A percentile compares a stretch with the other conserved stretches of the same genome.
Evolutionary conservation across 768 basidiomycete genomes (phyloP).

Genomic region (Lactarius evosmus): DNA sequence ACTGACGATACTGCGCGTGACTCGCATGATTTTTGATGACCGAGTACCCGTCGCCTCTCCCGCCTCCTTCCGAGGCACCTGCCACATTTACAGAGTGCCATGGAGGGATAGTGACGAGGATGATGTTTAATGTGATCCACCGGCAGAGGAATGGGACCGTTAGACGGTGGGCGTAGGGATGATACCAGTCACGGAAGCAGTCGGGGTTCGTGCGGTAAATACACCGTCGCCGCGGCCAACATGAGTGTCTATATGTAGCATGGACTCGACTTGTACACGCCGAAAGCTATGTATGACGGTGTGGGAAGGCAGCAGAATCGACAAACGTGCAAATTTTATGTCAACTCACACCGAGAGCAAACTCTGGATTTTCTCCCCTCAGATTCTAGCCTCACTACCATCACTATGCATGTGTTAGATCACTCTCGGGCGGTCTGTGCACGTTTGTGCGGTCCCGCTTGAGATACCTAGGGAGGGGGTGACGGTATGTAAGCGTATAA

Average conservation of each 20-base stretch:
- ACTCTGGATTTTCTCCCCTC: too few species aligned
- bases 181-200: conserved; percentile 32
- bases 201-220: conserved; percentile 63
- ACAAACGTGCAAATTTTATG: too few species aligned
- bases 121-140: conserved; percentile 77
- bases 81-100: conserved; percentile 69
- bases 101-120: conserved; percentile 80
- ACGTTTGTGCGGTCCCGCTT: too few species aligned
- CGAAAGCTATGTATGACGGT: conserved; percentile 12
- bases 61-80: conserved; percentile 34
- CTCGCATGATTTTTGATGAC: conserved; percentile 82
- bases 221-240: conserved; percentile 80
- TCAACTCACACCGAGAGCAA: too few species aligned
- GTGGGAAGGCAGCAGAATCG: background rate
- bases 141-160: conserved; percentile 33
- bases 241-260: background rate
- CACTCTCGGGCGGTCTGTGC: too few species aligned
- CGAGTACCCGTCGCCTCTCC: conserved; percentile 55
- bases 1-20: conserved; percentile 75
- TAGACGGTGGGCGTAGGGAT: conserved; percentile 28
- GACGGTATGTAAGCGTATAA: too few species aligned
- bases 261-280: background rate
- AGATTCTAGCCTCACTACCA: too few species aligned
- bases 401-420: too few species aligned
- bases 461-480: too few species aligned